phyloP scores from a whole-genome alignment of 139 green algal genomes.

The Asterochloris sp. region DNA sequence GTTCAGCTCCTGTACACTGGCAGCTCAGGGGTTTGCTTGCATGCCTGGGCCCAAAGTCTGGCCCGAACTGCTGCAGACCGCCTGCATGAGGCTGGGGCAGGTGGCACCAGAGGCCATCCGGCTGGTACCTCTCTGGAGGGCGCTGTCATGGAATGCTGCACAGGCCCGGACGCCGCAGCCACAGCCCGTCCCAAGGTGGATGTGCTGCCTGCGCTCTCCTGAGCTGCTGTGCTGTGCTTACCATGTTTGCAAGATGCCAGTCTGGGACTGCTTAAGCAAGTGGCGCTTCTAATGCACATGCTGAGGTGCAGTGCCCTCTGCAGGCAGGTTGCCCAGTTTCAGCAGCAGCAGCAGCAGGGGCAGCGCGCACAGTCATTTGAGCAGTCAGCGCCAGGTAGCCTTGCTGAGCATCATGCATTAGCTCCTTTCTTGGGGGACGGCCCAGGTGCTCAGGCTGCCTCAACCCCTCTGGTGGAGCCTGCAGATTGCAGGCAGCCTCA shows the following conservation, averaged over 20 bases:
- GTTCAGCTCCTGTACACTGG: not conserved
- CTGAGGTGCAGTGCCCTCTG: too few species aligned
- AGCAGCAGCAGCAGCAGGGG: slow-evolving; percentile 3
- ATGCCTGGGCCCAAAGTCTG: not conserved
- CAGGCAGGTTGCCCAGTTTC: too few species aligned
- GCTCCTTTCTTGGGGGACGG: too few species aligned
- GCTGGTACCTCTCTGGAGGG: not conserved
- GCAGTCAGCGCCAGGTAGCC: too few species aligned
- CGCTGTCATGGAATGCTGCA: not conserved
- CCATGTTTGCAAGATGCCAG: not conserved
- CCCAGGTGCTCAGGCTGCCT: too few species aligned
- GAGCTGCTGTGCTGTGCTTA: not conserved
- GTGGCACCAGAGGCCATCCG: not conserved
- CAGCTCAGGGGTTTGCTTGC: not conserved
- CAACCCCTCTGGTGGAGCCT: too few species aligned
- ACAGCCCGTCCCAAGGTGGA: not conserved
- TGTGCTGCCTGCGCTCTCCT: not conserved
- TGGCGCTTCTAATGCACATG: too few species aligned
- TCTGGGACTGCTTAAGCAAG: too few species aligned
- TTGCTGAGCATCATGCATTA: too few species aligned
- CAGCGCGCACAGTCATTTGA: not conserved
- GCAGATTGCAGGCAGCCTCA: too few species aligned
- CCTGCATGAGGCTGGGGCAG: not conserved
- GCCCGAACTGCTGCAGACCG: not conserved
- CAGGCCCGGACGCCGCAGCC: too few species aligned